A percentile compares a stretch with the other conserved stretches of the same genome.
Evolutionary conservation across 768 basidiomycete species (phyloP).

Genomic region (Mycena indigotica): DNA sequence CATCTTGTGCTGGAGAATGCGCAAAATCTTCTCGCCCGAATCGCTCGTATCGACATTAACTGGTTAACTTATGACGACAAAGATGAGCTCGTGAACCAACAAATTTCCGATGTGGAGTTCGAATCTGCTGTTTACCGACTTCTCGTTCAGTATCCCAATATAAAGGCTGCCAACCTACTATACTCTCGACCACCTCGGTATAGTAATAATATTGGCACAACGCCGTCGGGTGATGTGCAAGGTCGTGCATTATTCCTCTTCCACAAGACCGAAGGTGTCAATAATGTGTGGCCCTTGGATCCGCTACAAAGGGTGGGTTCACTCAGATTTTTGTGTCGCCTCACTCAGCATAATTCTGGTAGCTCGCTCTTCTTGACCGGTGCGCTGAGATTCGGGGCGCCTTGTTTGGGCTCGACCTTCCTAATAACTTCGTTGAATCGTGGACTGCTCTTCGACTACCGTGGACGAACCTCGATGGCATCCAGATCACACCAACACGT

Average conservation of each 20-base stretch:
- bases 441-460: constrained; percentile 10
- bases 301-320: background rate
- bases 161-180: constrained; percentile 5
- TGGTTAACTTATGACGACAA: background rate
- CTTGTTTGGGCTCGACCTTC: constrained; percentile 7
- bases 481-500: constrained; percentile 10
- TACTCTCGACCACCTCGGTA: constrained; percentile 1
- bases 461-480: background rate
- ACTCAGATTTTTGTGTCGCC: background rate
- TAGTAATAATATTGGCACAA: background rate
- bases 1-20: constrained; percentile 4
- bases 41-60: constrained; percentile 13
- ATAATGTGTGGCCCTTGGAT: constrained; percentile 15
- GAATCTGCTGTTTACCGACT: constrained; percentile 10
- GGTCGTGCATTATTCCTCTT: constrained; percentile 16
- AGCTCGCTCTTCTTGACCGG: constrained; percentile 7
- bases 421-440: constrained; percentile 2
- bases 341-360: background rate
- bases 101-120: constrained; percentile 8
- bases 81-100: constrained; percentile 1
- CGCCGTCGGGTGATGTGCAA: background rate
- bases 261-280: constrained; percentile 6
- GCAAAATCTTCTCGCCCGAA: constrained; percentile 2
- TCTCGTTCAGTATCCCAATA: background rate
- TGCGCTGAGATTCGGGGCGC: constrained; percentile 12